These are phyloP conservation scores for Trypanosoma theileri DNA, from an alignment of 208 protist genomes.

Conservation along the genomic window DNA sequence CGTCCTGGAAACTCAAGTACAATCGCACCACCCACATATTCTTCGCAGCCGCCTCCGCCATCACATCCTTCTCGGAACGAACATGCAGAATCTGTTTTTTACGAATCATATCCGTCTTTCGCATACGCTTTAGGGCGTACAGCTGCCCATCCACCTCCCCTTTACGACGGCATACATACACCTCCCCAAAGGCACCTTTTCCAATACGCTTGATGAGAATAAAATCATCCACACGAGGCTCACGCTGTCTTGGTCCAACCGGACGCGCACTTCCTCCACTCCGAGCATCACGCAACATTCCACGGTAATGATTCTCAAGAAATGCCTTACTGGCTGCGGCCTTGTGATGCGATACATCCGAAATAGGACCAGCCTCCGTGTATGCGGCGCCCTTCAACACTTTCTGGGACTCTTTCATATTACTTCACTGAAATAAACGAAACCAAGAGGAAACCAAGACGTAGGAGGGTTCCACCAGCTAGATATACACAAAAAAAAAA, in stretches of 20 bases:
- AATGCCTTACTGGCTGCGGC: constrained; percentile 83
- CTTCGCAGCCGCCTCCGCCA: constrained; percentile 71
- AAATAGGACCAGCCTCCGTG: constrained; percentile 55
- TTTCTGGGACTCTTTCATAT: constrained; percentile 24
- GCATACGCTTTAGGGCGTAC: constrained; percentile 90
- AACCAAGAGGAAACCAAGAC: not conserved
- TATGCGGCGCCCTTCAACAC: constrained; percentile 32
- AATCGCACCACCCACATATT: constrained; percentile 92
- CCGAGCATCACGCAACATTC: constrained; percentile 54
- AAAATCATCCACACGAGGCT: constrained; percentile 80
- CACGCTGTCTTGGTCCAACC: constrained; percentile 69
- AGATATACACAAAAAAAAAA: too few species aligned
- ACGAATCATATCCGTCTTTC: constrained; percentile 91
- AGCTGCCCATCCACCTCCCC: constrained; percentile 63
- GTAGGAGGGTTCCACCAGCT: too few species aligned
- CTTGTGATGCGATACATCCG: constrained; percentile 83
- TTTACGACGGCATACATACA: constrained; percentile 85
- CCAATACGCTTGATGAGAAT: constrained; percentile 88
- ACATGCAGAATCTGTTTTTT: constrained; percentile 90
- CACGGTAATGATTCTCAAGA: constrained; percentile 85
- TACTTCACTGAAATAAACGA: not conserved
- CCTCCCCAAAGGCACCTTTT: constrained; percentile 89
- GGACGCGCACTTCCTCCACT: constrained; percentile 43
- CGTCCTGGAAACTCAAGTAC: constrained; percentile 92
- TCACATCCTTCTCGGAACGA: constrained; percentile 89